These are phyloP conservation scores for Eucalyptus virginea DNA, from an alignment of 345 rosid species.

Conservation along the genomic window DNA sequence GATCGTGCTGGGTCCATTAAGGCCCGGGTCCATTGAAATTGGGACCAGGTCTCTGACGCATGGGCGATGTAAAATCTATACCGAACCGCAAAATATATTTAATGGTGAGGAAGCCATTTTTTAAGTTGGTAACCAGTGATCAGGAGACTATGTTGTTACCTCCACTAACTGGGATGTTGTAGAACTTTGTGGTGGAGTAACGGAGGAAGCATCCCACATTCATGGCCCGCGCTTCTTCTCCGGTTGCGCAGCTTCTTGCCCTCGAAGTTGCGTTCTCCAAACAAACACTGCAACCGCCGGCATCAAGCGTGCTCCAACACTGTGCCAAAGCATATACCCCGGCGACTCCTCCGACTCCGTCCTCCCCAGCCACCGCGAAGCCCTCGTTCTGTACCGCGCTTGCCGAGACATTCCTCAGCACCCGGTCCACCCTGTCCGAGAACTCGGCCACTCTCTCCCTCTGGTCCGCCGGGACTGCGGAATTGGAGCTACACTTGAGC, in stretches of 20 bases:
- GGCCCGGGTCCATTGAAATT: too few species aligned
- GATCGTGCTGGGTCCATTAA: too few species aligned
- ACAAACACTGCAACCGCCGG: slow-evolving; percentile 35
- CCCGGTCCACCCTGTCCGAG: slow-evolving; percentile 6
- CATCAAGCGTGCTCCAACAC: slow-evolving; percentile 47
- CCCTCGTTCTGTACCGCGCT: slow-evolving; percentile 26
- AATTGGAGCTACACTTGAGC: slow-evolving; percentile 2
- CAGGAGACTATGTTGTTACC: not conserved
- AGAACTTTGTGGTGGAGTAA: slow-evolving; percentile 42
- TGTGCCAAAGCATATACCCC: slow-evolving; percentile 52
- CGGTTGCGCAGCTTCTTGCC: slow-evolving; percentile 26
- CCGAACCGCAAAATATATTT: rapidly evolving
- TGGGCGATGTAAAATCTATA: too few species aligned
- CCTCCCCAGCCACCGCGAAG: slow-evolving; percentile 17
- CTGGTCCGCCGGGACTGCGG: not conserved
- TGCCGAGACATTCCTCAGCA: slow-evolving; percentile 21
- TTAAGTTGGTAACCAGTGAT: not conserved
- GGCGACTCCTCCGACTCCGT: not conserved
- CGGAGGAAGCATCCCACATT: slow-evolving; percentile 54
- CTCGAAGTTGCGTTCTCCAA: slow-evolving; percentile 24
- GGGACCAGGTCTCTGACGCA: too few species aligned
- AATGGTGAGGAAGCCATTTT: not conserved
- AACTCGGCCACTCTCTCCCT: not conserved
- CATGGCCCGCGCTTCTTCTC: slow-evolving; percentile 36
- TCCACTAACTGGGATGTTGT: not conserved